phyloP scores from a whole-genome alignment of 768 basidiomycete species.

The Tephrocybe sp. region DNA sequence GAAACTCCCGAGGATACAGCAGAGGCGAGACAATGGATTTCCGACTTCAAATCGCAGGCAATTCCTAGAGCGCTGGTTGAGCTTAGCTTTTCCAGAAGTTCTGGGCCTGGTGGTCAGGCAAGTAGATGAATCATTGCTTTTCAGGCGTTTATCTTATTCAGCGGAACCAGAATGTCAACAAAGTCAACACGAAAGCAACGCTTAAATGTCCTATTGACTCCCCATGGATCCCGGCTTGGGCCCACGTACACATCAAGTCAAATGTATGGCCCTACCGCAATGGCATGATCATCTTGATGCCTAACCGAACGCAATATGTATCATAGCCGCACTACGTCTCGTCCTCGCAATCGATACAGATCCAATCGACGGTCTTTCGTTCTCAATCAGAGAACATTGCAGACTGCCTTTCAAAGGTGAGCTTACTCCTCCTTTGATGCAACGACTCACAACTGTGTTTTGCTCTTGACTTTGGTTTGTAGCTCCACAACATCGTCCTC shows the following conservation, averaged over 20 bases:
- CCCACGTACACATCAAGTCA: constrained; percentile 39
- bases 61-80: constrained; percentile 57
- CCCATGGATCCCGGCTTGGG: constrained; percentile 72
- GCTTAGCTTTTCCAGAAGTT: constrained; percentile 71
- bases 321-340: constrained; percentile 60
- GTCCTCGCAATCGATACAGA: constrained; percentile 65
- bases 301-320: neutral
- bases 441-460: constrained; percentile 2
- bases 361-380: constrained; percentile 69
- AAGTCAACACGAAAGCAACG: constrained; percentile 82
- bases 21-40: constrained; percentile 55
- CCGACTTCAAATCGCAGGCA: constrained; percentile 37
- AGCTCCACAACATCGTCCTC: constrained; percentile 57
- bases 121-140: neutral
- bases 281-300: neutral
- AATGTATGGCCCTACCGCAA: constrained; percentile 37
- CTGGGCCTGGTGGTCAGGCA: constrained; percentile 85
- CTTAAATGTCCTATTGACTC: constrained; percentile 56
- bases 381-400: constrained; percentile 77
- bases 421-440: neutral
- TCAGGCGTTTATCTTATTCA: neutral
- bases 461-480: neutral
- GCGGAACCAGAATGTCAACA: constrained; percentile 71
- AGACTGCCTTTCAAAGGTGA: constrained; percentile 67
- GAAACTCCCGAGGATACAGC: constrained; percentile 37